phyloP scores from a whole-genome alignment of 2,329 filamentous ascomycete genomes.

The Pseudofabraea citricarpa region DNA sequence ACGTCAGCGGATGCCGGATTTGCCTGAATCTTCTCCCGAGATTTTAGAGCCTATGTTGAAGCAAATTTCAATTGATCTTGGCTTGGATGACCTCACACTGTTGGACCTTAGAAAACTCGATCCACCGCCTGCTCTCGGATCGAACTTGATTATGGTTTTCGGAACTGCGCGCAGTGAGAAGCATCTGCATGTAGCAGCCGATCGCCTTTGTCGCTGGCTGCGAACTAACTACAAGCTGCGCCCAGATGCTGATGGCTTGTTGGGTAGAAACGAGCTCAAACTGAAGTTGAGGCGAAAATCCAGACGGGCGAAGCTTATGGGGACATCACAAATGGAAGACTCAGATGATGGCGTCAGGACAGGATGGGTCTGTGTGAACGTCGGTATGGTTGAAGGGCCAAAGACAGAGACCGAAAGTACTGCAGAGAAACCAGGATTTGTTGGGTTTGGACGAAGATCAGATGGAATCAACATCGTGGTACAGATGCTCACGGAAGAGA shows the following conservation, averaged over 20 bases:
- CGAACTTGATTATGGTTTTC: slow-evolving; percentile 88
- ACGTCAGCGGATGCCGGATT: slow-evolving; percentile 53
- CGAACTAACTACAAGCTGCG: slow-evolving; percentile 65
- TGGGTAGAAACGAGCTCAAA: slow-evolving; percentile 88
- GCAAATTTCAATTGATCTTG: slow-evolving; percentile 78
- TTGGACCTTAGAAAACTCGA: slow-evolving; percentile 82
- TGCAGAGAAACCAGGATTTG: slow-evolving; percentile 50
- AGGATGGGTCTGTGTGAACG: slow-evolving; percentile 94
- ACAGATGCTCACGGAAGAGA: slow-evolving; percentile 68
- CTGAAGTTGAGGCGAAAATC: slow-evolving; percentile 77
- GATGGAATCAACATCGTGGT: slow-evolving; percentile 60
- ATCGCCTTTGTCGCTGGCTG: slow-evolving; percentile 84
- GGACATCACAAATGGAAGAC: slow-evolving; percentile 57
- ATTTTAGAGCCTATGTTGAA: slow-evolving; percentile 70
- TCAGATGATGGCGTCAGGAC: slow-evolving; percentile 84
- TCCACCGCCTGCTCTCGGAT: slow-evolving; percentile 80
- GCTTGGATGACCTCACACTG: slow-evolving; percentile 74
- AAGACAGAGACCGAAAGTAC: slow-evolving; percentile 33
- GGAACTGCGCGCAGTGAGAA: slow-evolving; percentile 88
- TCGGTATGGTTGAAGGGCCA: slow-evolving; percentile 64
- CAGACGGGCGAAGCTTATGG: slow-evolving; percentile 76
- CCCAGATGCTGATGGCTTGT: slow-evolving; percentile 78
- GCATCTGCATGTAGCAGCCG: slow-evolving; percentile 86
- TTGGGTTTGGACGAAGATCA: slow-evolving; percentile 67
- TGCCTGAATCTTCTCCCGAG: slow-evolving; percentile 57